A percentile compares a stretch with the other conserved stretches of the same genome.
These are phyloP conservation scores for Chaetomiaceae sp. DNA, from an alignment of 2,329 filamentous ascomycete genomes.

Conservation along the genomic window DNA sequence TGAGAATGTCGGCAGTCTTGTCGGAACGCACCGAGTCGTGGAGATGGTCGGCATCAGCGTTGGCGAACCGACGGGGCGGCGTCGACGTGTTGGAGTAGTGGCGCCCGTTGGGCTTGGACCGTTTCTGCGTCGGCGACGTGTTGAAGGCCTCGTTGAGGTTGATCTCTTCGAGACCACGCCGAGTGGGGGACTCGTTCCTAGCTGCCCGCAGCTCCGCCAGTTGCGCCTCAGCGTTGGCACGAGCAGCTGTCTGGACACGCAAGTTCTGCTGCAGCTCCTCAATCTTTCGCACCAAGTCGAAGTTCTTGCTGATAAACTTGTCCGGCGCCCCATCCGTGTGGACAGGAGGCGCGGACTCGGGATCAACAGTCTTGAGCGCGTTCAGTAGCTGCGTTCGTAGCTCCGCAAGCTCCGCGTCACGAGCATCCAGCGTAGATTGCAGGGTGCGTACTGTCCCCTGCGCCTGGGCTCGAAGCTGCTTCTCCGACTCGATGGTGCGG, in stretches of 20 bases:
- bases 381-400: conserved; percentile 74
- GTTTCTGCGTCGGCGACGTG: conserved; percentile 68
- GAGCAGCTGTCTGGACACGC: conserved; percentile 75
- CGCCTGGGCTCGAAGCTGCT: conserved; percentile 77
- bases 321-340: conserved; percentile 56
- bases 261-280: conserved; percentile 87
- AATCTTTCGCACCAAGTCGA: conserved; percentile 80
- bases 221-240: conserved; percentile 77
- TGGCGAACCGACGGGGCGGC: conserved; percentile 67
- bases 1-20: conserved; percentile 74
- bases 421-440: conserved; percentile 71
- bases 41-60: conserved; percentile 43
- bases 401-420: conserved; percentile 75
- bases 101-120: conserved; percentile 48
- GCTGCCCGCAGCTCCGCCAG: conserved; percentile 71
- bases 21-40: conserved; percentile 81
- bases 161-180: conserved; percentile 81
- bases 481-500: conserved; percentile 83
- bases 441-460: conserved; percentile 80
- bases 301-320: conserved; percentile 67
- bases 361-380: conserved; percentile 83
- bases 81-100: conserved; percentile 73
- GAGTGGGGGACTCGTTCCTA: conserved; percentile 66
- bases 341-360: conserved; percentile 61
- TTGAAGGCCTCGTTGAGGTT: conserved; percentile 73